phyloP scores from a whole-genome alignment of 192 early-diverging fungal species.

The Coemansia sp. region DNA sequence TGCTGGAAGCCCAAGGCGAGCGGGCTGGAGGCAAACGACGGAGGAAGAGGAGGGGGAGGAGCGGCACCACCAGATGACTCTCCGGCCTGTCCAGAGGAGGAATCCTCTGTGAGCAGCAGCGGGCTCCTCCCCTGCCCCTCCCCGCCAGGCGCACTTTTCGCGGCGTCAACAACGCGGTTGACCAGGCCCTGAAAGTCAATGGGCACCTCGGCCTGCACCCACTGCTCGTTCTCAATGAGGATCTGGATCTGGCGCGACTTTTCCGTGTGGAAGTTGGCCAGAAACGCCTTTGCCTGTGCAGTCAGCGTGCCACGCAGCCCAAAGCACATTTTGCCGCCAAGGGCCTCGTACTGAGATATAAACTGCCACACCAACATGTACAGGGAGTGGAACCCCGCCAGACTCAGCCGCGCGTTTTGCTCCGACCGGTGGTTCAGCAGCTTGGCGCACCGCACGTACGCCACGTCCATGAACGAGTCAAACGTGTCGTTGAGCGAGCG shows the following conservation, averaged over 20 bases:
- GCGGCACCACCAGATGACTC: neutral
- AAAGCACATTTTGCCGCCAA: conserved; percentile 86
- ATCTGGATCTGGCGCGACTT: conserved; percentile 80
- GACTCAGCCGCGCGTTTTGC: conserved; percentile 83
- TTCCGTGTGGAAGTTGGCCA: conserved; percentile 92
- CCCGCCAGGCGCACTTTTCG: no score
- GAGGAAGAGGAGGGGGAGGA: no score
- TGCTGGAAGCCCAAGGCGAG: conserved; percentile 10
- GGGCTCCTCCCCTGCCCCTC: no score
- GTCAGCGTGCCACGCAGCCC: conserved; percentile 83
- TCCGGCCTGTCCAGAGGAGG: no score
- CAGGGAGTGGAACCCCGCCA: conserved; percentile 83
- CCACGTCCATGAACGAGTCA: conserved; percentile 77
- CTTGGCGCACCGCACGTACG: conserved; percentile 84
- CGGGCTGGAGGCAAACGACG: conserved; percentile 12
- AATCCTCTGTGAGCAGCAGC: neutral
- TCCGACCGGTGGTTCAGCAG: conserved; percentile 83
- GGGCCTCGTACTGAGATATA: conserved; percentile 68
- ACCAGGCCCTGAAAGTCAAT: conserved; percentile 88
- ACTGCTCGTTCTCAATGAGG: conserved; percentile 95
- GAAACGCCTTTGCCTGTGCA: conserved; percentile 89
- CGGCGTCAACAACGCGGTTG: conserved; percentile 63
- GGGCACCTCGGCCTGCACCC: conserved; percentile 91
- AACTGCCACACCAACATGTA: conserved; percentile 81
- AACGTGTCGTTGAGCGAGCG: conserved; percentile 72